Evolutionary conservation across 495 filamentous ascomycete species (phyloP), one percentile per base, ranked within the genome.

Genomic region (Aspergillus homomorphus): DNA sequence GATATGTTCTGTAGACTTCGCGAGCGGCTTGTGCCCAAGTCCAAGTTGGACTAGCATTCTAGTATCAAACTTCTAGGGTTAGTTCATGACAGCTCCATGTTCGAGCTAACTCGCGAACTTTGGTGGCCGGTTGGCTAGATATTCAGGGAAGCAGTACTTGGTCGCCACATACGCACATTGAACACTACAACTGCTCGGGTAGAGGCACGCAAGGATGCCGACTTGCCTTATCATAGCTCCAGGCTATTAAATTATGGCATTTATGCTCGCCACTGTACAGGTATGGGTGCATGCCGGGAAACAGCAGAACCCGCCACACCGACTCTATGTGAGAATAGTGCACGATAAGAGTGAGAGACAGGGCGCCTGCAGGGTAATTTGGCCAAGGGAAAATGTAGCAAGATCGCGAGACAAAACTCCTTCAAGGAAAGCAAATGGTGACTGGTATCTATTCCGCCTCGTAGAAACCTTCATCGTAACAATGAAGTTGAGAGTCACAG

Each of bases 1-100:
- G 82, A 86, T 60, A 84, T 83, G 77, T 75, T 75, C 49, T 62
- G 58, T 28, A 66, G 84, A 43, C 62, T 86, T 53, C 70, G 66
- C 12, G 55, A 53, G 16, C 66, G 58, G 43, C 62, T 80, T 4
- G 43, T 71, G 19, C 63, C 52, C 14, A 77, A 77, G 57, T 43
- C 52, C 18, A 77, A 78, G 56, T 64, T 58, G 12, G 75, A 75
- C 51, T 76, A 66, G 56, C 10, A 45, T 52, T 4, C 38, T n/a
- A 26, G 1, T 52, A 19, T 15, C 4, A 4, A 45, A 16, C 16
- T 9, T 33, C 21, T 12, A 54, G 28, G 43, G n/a, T 23, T 44
- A n/a, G 8, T 45, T 10, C 22, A 20, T 3, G n/a, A 53, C 28
- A 30, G 7, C 14, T 43, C 14, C 5, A 38, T 7, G 6, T 12